A percentile compares a stretch with the other conserved stretches of the same genome.
phyloP scores from a whole-genome alignment of 208 protist species.

The Trypanosoma scelopori region DNA sequence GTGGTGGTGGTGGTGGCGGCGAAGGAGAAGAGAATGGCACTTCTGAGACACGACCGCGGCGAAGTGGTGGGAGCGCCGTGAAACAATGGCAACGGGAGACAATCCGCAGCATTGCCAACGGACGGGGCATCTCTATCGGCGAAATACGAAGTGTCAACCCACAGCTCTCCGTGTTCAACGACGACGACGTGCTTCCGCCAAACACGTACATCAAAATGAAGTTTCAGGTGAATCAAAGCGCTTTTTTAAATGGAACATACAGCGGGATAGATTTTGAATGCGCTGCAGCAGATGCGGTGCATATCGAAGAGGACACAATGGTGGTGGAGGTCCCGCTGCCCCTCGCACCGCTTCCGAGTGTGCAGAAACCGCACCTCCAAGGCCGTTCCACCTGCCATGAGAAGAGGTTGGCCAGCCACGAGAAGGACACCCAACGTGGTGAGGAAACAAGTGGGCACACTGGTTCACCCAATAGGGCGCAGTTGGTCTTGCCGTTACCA shows the following conservation, averaged over 20 bases:
- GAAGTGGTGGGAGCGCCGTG: background rate
- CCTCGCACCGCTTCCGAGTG: slow-evolving; percentile 19
- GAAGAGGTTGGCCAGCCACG: background rate
- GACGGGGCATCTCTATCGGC: slow-evolving; percentile 22
- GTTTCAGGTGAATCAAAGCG: background rate
- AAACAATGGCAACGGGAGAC: slow-evolving; percentile 20
- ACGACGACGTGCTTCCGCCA: slow-evolving; percentile 31
- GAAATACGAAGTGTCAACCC: slow-evolving; percentile 55
- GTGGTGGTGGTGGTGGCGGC: background rate
- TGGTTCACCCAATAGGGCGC: background rate
- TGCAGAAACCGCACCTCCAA: slow-evolving; percentile 2
- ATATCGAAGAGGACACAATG: background rate
- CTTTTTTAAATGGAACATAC: background rate
- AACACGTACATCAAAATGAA: slow-evolving; percentile 62
- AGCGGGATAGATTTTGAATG: background rate
- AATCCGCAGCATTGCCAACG: slow-evolving; percentile 30
- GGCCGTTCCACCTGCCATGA: background rate
- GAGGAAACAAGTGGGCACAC: background rate
- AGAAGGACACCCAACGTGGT: background rate
- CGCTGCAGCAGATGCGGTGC: background rate
- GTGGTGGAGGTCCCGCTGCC: slow-evolving; percentile 11
- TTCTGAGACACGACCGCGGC: no score
- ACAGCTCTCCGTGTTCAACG: slow-evolving; percentile 34
- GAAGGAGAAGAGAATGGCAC: background rate
- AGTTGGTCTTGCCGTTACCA: slow-evolving; percentile 18